Percentiles rank a stretch among this genome's conserved stretches.
Evolutionary conservation across 2,329 filamentous ascomycete genomes (phyloP).

Genomic region (Xylariales sp.): DNA sequence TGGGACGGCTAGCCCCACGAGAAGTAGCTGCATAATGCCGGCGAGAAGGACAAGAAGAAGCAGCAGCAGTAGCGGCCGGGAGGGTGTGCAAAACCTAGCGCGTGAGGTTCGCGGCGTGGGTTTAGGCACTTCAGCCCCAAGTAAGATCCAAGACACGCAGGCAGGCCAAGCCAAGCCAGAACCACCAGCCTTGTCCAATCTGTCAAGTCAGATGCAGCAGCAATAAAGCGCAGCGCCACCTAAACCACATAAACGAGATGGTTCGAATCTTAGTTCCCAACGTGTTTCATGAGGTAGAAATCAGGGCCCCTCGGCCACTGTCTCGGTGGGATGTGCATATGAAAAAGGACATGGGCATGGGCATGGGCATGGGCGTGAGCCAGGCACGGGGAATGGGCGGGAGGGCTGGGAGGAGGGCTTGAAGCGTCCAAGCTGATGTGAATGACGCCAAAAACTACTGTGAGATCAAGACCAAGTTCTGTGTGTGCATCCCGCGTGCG

Average conservation of each 20-base stretch:
- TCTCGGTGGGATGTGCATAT: constrained; percentile 31
- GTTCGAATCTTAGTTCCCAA: constrained; percentile 8
- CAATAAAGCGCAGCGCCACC: constrained; percentile 1
- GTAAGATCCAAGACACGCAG: constrained; percentile 6
- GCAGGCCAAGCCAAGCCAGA: constrained; percentile 7
- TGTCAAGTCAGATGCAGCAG: constrained; percentile 14
- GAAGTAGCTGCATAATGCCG: constrained; percentile 33
- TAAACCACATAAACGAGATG: neutral
- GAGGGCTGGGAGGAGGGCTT: neutral
- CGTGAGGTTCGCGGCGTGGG: constrained; percentile 8
- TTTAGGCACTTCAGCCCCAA: constrained; percentile 22
- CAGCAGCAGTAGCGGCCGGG: constrained; percentile 3
- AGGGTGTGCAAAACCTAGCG: constrained; percentile 15
- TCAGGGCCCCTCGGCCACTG: constrained; percentile 15
- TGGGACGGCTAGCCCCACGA: constrained; percentile 24
- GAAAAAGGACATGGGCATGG: constrained; percentile 6
- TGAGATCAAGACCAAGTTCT: constrained; percentile 16
- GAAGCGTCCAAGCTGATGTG: constrained; percentile 22
- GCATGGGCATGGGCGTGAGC: constrained; percentile 1
- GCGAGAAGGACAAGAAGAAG: neutral
- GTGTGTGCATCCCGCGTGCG: neutral
- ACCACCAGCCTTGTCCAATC: constrained; percentile 26
- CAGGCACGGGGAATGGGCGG: neutral
- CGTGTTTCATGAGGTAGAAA: constrained; percentile 18
- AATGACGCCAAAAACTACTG: constrained; percentile 16